These are phyloP conservation scores for Hypericum perforatum DNA, from an alignment of 345 rosid genomes.

Conservation along the genomic window DNA sequence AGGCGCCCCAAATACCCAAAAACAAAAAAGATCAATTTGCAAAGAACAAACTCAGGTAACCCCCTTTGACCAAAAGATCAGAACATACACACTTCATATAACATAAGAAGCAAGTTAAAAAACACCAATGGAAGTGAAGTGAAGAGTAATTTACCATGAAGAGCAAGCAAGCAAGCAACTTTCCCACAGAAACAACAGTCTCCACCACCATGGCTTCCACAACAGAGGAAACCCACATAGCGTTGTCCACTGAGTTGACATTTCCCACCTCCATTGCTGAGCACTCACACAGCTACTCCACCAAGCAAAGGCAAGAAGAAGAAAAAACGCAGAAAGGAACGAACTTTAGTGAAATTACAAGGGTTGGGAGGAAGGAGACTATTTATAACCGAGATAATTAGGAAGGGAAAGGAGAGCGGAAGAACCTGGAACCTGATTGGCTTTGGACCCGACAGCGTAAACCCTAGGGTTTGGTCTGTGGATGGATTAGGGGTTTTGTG, in stretches of 20 bases:
- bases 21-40: no score
- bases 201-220: slow-evolving; percentile 26
- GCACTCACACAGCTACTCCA: not conserved
- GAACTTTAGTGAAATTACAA: not conserved
- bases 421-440: slow-evolving; percentile 22
- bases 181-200: slow-evolving; percentile 26
- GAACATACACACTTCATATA: no score
- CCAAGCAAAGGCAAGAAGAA: not conserved
- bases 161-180: slow-evolving; percentile 39
- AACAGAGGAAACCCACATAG: slow-evolving; percentile 22
- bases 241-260: slow-evolving; percentile 21
- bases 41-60: no score
- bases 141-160: slow-evolving; percentile 25
- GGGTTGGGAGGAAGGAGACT: not conserved
- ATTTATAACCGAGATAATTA: no score
- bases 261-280: slow-evolving; percentile 35
- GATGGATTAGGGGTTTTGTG: slow-evolving; percentile 29
- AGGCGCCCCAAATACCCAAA: no score
- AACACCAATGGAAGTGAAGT: slow-evolving; percentile 3
- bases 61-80: no score
- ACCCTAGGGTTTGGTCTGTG: slow-evolving; percentile 31
- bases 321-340: not conserved
- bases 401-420: not conserved
- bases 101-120: not conserved
- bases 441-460: slow-evolving; percentile 38